Evolutionary conservation across 805 yeast species (phyloP), one percentile per base, ranked within the genome.

Genomic region (Tetrapisispora arboricola): DNA sequence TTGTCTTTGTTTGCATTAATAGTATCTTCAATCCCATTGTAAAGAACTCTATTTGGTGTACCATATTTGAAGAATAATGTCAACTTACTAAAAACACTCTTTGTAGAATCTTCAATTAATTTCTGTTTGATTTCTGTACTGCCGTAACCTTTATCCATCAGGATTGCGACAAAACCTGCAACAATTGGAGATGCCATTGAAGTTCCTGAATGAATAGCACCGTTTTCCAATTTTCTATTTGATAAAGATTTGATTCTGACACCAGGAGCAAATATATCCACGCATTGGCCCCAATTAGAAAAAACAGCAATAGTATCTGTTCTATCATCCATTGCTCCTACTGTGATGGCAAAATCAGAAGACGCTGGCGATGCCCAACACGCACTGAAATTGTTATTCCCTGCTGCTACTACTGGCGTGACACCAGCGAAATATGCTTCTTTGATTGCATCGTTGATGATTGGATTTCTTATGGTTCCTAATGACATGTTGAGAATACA

Each of bases 281-380:
- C 94, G 60, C 96, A 90, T 15, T 69, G 66, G 0, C 97, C 96
- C 90, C 88, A 85, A 56, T 90, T 88, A n/a, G 92, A 75, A 52
- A 90, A 88, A 10, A 71, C 55, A 0, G 96, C 94, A 29, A 87
- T 68, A 2, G 68, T 51, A 50, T 85, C 94, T 6, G 70, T 70
- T 19, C 72, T 56, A 55, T 84, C 95, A 54, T 87, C 90, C 40
- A 87, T 76, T 3, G 96, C 95, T 0, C 96, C 96, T 6, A 88
- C 94, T 0, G 94, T 78, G 3, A 85, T 74, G 0, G 85, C 88
- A 39, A 65, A 65, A 1, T 64, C 64, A 1, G 94, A 80, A 24
- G 92, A 80, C 0, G 95, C 94, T 0, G 97, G 96, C 39, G 94
- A 83, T n/a, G 80, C 74, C 45, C 68, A 60, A 54, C 96, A 88